These are phyloP conservation scores for Adansonia grandidieri DNA, from an alignment of 441 rosid species.

Conservation along the genomic window DNA sequence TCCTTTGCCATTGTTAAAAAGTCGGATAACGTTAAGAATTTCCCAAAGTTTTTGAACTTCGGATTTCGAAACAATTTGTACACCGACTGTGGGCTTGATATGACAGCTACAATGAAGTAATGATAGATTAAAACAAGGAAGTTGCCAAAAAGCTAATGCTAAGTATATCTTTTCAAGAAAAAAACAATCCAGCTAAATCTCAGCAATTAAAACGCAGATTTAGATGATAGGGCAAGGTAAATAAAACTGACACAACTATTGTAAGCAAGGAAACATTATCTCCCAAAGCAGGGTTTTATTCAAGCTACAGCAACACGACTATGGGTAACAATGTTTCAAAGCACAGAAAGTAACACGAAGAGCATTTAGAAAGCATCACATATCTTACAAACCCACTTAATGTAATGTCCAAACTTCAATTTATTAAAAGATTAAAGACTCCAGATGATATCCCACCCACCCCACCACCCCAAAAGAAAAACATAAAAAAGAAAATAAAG, in stretches of 20 bases:
- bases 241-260: not conserved
- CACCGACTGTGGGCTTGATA: slow-evolving; percentile 32
- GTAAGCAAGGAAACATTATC: not conserved
- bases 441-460: not conserved
- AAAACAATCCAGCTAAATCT: not conserved
- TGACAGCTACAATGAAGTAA: slow-evolving; percentile 39
- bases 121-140: not conserved
- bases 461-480: not conserved
- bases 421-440: not conserved
- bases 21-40: slow-evolving; percentile 42
- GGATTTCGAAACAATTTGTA: slow-evolving; percentile 43
- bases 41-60: slow-evolving; percentile 41
- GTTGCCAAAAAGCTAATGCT: not conserved
- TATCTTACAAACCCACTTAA: not conserved
- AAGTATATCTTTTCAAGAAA: not conserved
- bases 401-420: slow-evolving; percentile 7
- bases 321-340: not conserved
- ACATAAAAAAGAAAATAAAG: not conserved
- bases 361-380: not conserved
- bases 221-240: not conserved
- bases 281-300: not conserved
- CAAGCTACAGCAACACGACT: not conserved
- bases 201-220: slow-evolving; percentile 2
- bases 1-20: slow-evolving; percentile 45
- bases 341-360: not conserved